phyloP scores from a whole-genome alignment of 257 asterid genomes.

The Scutellaria baicalensis region DNA sequence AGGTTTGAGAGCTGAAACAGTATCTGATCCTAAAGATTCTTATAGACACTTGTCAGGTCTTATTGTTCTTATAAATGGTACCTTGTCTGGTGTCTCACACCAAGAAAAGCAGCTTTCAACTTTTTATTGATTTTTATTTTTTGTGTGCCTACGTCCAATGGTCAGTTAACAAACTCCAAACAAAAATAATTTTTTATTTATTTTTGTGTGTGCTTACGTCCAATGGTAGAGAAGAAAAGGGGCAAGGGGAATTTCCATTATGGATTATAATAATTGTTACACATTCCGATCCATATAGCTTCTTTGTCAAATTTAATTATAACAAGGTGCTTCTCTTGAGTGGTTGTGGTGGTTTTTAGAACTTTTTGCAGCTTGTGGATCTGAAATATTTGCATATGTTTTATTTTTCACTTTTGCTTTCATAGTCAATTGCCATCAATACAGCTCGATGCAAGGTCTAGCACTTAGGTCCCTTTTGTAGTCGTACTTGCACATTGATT shows the following conservation, averaged over 20 bases:
- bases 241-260: neutral
- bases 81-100: neutral
- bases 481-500: neutral
- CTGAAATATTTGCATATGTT: neutral
- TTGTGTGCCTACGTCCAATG: neutral
- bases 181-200: neutral
- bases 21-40: neutral
- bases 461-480: neutral
- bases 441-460: neutral
- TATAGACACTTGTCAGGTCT: neutral
- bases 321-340: neutral
- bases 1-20: neutral
- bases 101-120: neutral
- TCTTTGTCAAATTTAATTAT: neutral
- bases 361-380: neutral
- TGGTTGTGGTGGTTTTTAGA: neutral
- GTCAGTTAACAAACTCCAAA: neutral
- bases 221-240: neutral
- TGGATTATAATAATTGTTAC: neutral
- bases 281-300: neutral
- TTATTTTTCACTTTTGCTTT: neutral
- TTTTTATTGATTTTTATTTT: too few relatives aligned
- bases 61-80: neutral
- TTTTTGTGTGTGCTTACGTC: too few relatives aligned
- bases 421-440: neutral